phyloP scores from a whole-genome alignment of 768 basidiomycete species.

The Phaeotremella fagi region DNA sequence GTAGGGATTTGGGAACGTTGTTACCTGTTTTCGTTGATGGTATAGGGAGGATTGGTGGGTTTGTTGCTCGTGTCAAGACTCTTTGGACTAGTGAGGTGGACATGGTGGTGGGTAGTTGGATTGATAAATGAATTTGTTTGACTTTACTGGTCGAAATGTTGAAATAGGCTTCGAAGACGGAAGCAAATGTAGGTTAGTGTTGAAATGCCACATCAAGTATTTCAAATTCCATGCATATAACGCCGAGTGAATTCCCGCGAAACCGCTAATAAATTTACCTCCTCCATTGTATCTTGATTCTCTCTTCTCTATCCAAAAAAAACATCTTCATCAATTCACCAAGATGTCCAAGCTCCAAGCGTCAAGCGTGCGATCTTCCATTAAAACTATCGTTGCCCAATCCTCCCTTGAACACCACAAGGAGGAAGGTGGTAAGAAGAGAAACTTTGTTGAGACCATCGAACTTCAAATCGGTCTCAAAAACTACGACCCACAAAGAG shows the following conservation, averaged over 20 bases:
- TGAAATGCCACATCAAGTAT: not conserved
- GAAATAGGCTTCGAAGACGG: not conserved
- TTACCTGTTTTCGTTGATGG: constrained; percentile 37
- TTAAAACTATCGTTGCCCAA: constrained; percentile 80
- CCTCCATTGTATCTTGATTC: constrained; percentile 4
- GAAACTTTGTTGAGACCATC: constrained; percentile 51
- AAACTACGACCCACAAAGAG: constrained; percentile 80
- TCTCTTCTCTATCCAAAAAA: constrained; percentile 14
- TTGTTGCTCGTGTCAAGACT: constrained; percentile 24
- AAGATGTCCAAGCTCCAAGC: constrained; percentile 76
- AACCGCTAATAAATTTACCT: constrained; percentile 11
- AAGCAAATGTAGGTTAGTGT: not conserved
- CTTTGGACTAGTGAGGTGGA: constrained; percentile 8
- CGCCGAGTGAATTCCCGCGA: constrained; percentile 11
- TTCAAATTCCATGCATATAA: constrained; percentile 2
- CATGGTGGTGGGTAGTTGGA: not conserved
- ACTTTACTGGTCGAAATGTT: no score
- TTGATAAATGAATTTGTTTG: not conserved
- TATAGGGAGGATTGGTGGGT: constrained; percentile 41
- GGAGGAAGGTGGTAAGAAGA: constrained; percentile 49
- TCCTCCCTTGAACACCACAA: constrained; percentile 69
- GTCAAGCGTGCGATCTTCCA: constrained; percentile 98
- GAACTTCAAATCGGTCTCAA: constrained; percentile 51
- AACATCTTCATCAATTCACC: constrained; percentile 5
- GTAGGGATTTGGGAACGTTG: constrained; percentile 47